Base-by-base conservation (phyloP, 73 alveolate species). In the Paraurostyla sp. region DNA sequence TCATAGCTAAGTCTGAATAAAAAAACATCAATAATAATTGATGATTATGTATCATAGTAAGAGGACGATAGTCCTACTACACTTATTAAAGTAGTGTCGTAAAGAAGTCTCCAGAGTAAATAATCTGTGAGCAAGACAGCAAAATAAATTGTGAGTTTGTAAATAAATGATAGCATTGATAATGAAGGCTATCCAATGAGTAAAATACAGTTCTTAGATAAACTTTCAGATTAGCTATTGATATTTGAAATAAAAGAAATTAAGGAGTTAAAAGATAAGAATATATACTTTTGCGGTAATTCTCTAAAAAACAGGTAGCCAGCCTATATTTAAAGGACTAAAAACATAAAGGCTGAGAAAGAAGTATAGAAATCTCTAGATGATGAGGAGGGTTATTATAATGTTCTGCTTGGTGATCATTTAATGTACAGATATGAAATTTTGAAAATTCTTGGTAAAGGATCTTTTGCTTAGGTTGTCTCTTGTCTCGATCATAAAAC, bases 401-500 rank as follows among this genome's bases (percentile, higher is more conserved):
- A 69, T 38, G 78, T 83, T 36, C 16, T 40, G 22, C 18, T 83
- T 20, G 82, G 85, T 45, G 92, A 83, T 51, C 92, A 83, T 49
- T 41, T 85, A 18, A 41, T 32, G 23, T 68, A 71, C 23, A 22
- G 93, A 20, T 85, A 71, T 85, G 88, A 85, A 51, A 36, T 85
- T 43, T 20, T 68, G 27, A 69, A 71, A 41, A 71, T 60, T 20
- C 43, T 85, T 0, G 93, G 93, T 2, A 85, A 85, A 35, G 93
- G 93, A 20, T 71, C 88, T 33, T 85, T 85, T 85, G 93, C 87
- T 4, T 42, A 60, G 25, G 88, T 85, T 1, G 85, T 83, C 0
- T 33, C 48, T 11, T 60, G 84, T 29, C 29, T 54, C 16, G 92
- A 83, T 49, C 92, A 83, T 63, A 63, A 83, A 33, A 4, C 30